Percentiles rank a stretch among this genome's conserved stretches.
phyloP scores from a whole-genome alignment of 352 stramenopile species.

The Aphanomyces cochlioides region DNA sequence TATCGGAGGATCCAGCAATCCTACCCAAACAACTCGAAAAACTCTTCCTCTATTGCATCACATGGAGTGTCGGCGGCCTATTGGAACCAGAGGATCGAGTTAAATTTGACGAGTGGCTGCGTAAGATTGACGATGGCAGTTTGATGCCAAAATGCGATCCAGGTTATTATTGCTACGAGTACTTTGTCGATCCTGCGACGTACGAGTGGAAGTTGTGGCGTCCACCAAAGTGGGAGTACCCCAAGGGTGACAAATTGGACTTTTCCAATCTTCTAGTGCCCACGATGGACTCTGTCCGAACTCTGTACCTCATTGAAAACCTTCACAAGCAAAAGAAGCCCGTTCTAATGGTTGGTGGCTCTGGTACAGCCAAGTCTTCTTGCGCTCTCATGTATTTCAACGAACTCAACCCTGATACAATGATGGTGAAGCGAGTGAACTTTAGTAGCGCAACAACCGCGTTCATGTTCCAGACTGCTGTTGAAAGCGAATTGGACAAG shows the following conservation, averaged over 20 bases:
- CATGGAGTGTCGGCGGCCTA: constrained; percentile 94
- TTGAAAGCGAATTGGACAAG: constrained; percentile 98
- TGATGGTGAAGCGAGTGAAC: constrained; percentile 97
- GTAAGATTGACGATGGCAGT: constrained; percentile 87
- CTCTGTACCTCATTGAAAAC: constrained; percentile 89
- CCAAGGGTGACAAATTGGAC: constrained; percentile 91
- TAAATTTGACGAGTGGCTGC: constrained; percentile 96
- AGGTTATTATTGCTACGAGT: constrained; percentile 91
- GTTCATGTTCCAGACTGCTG: constrained; percentile 97
- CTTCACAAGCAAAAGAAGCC: constrained; percentile 93
- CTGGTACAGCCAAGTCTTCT: constrained; percentile 97
- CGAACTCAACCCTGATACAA: constrained; percentile 89
- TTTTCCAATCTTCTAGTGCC: constrained; percentile 98
- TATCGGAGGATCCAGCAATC: constrained; percentile 66
- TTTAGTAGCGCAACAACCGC: constrained; percentile 97
- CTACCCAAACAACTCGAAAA: constrained; percentile 89
- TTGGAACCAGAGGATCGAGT: constrained; percentile 94
- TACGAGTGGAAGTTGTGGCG: constrained; percentile 95
- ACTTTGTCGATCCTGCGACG: constrained; percentile 88
- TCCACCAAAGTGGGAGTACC: constrained; percentile 94
- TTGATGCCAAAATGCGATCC: constrained; percentile 89
- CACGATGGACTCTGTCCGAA: constrained; percentile 97
- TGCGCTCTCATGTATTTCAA: constrained; percentile 98
- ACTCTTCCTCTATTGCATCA: constrained; percentile 95
- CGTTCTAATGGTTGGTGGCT: constrained; percentile 94